These are phyloP conservation scores for Metrosideros polymorpha DNA, from an alignment of 441 rosid species.

Conservation along the genomic window DNA sequence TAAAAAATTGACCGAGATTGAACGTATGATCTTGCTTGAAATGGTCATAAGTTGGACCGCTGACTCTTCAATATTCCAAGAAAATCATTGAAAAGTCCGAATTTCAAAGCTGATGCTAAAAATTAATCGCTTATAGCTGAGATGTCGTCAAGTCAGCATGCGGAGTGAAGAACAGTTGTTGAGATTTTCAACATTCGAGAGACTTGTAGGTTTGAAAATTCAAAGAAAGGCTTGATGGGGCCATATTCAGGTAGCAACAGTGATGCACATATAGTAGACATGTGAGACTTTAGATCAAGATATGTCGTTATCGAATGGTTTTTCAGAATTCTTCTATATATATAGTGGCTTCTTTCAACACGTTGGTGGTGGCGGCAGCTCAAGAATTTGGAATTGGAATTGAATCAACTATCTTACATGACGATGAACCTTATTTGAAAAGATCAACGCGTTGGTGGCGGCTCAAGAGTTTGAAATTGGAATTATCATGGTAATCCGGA, in stretches of 20 bases:
- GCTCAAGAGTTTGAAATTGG: background rate
- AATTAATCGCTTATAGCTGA: background rate
- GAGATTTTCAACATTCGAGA: background rate
- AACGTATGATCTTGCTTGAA: background rate
- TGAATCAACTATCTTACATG: background rate
- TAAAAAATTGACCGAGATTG: background rate
- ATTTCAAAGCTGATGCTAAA: background rate
- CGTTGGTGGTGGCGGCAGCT: too few relatives aligned
- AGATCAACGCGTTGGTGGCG: background rate
- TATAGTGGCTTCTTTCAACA: background rate
- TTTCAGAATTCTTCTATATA: background rate
- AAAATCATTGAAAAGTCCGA: background rate
- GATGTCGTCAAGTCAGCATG: background rate
- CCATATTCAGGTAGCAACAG: background rate
- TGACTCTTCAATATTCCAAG: background rate
- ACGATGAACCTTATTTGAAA: background rate
- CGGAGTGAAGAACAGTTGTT: background rate
- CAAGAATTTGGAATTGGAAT: too few relatives aligned
- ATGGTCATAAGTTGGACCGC: background rate
- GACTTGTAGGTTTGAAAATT: background rate
- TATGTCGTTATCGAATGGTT: background rate
- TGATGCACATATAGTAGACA: background rate
- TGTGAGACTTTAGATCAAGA: background rate
- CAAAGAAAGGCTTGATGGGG: background rate
- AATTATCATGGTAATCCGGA: background rate